phyloP scores from a whole-genome alignment of 1,284 basidiomycete species.

The Xerocomus amazonicus region DNA sequence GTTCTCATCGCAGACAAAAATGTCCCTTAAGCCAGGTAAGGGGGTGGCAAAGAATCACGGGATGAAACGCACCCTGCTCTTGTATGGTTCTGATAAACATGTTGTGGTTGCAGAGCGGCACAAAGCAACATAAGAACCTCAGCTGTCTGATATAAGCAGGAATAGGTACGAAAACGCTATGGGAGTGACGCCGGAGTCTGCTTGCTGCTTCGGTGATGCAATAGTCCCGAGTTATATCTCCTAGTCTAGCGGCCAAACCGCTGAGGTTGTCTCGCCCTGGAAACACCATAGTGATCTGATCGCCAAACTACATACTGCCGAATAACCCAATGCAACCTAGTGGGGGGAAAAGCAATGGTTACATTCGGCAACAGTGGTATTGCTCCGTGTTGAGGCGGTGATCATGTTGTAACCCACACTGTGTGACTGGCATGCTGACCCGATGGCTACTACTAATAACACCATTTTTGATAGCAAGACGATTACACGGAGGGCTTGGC shows the following conservation, averaged over 20 bases:
- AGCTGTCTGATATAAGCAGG: too few relatives aligned
- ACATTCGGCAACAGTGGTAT: conserved; percentile 81
- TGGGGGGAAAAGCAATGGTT: conserved; percentile 78
- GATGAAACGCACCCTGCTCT: conserved; percentile 78
- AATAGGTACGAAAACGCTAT: conserved; percentile 82
- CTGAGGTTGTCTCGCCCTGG: too few relatives aligned
- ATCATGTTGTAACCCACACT: conserved; percentile 95
- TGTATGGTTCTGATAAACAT: conserved; percentile 95
- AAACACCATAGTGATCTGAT: too few relatives aligned
- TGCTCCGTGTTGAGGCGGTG: conserved; percentile 73
- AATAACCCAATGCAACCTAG: conserved; percentile 65
- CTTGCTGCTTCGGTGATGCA: conserved; percentile 60
- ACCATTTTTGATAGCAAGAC: too few relatives aligned
- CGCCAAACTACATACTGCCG: too few relatives aligned
- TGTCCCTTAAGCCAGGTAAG: conserved; percentile 55
- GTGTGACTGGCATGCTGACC: too few relatives aligned
- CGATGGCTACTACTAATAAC: conserved; percentile 9
- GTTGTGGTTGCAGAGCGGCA: conserved; percentile 87
- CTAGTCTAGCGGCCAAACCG: conserved; percentile 33
- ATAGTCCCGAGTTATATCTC: conserved; percentile 66
- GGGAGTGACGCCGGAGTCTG: too few relatives aligned
- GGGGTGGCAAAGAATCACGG: neutral
- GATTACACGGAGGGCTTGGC: too few relatives aligned
- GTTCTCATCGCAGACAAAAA: conserved; percentile 88
- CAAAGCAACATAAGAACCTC: conserved; percentile 75